Percentiles rank a stretch among this genome's conserved stretches.
phyloP scores from a whole-genome alignment of 176 grass and related monocot genomes.

The Calamus simplicifolius region DNA sequence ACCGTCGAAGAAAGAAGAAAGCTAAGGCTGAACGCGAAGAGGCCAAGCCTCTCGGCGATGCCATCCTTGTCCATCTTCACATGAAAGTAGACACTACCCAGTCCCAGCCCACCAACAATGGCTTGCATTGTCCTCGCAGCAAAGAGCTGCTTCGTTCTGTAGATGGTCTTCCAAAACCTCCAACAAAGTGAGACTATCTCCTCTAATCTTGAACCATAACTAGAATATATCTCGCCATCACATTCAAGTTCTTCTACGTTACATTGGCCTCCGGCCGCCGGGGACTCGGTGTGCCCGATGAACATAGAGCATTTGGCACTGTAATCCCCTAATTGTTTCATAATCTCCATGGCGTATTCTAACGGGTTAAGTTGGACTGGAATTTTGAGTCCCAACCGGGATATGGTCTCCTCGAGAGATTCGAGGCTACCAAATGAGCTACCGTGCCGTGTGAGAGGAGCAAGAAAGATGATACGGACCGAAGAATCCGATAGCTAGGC shows the following conservation, averaged over 20 bases:
- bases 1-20: constrained; percentile 95
- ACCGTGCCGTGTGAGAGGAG: constrained; percentile 64
- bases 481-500: constrained; percentile 88
- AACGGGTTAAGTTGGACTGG: constrained; percentile 64
- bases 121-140: constrained; percentile 68
- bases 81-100: constrained; percentile 75
- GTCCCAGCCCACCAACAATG: constrained; percentile 54
- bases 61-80: constrained; percentile 32
- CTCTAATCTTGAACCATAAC: constrained; percentile 35
- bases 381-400: constrained; percentile 45
- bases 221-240: too few relatives aligned
- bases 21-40: constrained; percentile 92
- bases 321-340: constrained; percentile 28
- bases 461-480: constrained; percentile 55
- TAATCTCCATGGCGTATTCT: constrained; percentile 82
- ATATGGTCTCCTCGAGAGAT: constrained; percentile 48
- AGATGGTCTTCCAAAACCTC: constrained; percentile 76
- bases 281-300: constrained; percentile 5
- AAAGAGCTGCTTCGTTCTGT: constrained; percentile 85
- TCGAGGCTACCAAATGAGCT: constrained; percentile 54
- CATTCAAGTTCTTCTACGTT: too few relatives aligned
- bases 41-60: constrained; percentile 56
- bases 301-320: neutral
- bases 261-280: neutral
- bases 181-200: constrained; percentile 50